These are phyloP conservation scores for Verticillium tricorpus DNA, from an alignment of 2,329 filamentous ascomycete genomes.

Conservation along the genomic window DNA sequence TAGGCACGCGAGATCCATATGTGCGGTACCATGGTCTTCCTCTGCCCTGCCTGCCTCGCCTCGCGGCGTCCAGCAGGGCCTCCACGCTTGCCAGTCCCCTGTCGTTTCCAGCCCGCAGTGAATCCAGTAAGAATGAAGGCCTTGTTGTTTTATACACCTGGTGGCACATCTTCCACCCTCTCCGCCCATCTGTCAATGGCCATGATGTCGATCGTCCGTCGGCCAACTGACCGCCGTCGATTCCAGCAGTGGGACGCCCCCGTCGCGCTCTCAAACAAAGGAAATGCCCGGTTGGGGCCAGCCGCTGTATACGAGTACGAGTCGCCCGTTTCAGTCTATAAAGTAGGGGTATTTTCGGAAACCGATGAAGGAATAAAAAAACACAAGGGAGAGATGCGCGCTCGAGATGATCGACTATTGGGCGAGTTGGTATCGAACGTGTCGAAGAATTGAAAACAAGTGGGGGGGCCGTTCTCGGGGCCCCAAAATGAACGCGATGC, in stretches of 20 bases:
- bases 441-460: conserved; percentile 10
- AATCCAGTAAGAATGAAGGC: neutral
- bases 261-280: neutral
- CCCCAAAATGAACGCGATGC: conserved; percentile 10
- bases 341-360: conserved; percentile 13
- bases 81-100: neutral
- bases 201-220: neutral
- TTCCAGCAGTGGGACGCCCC: neutral
- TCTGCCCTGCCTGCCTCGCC: neutral
- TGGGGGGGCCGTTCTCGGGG: conserved; percentile 5
- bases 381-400: conserved; percentile 9
- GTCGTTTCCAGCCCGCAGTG: neutral
- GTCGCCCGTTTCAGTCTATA: conserved; percentile 13
- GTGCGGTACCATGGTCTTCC: neutral
- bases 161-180: neutral
- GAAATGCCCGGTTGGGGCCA: neutral
- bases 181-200: neutral
- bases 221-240: neutral
- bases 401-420: conserved; percentile 7
- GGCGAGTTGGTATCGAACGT: conserved; percentile 13
- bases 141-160: neutral
- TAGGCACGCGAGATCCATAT: neutral
- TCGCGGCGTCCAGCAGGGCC: neutral
- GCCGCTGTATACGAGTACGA: neutral
- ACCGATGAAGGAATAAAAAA: conserved; percentile 8